Evolutionary conservation across 31 red algal species (phyloP).

Genomic region (Endocladia muricata): DNA sequence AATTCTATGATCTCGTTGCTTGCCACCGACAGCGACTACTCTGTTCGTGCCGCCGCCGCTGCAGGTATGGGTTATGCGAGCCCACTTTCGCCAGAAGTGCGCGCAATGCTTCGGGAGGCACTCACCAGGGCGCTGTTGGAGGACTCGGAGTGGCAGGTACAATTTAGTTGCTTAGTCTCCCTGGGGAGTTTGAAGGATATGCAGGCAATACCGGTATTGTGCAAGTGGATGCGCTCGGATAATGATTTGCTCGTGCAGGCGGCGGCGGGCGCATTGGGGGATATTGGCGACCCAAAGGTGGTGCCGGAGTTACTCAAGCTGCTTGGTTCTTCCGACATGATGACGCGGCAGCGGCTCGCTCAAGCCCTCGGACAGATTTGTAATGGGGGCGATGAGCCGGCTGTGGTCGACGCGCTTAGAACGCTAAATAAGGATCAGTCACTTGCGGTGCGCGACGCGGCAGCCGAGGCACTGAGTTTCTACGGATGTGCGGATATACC

Average conservation of each 20-base stretch:
- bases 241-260: constrained; percentile 78
- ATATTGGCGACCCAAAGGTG: constrained; percentile 32
- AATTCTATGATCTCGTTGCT: constrained; percentile 17
- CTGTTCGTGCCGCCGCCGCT: constrained; percentile 61
- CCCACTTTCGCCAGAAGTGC: not conserved
- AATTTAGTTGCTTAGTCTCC: constrained; percentile 54
- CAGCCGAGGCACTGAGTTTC: constrained; percentile 10
- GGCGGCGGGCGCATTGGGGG: constrained; percentile 60
- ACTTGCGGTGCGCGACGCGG: constrained; percentile 62
- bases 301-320: constrained; percentile 37
- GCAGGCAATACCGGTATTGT: constrained; percentile 29
- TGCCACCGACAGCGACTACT: constrained; percentile 47
- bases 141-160: constrained; percentile 78
- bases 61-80: constrained; percentile 57
- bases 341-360: constrained; percentile 75
- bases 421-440: constrained; percentile 58
- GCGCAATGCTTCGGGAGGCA: constrained; percentile 25
- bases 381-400: constrained; percentile 9
- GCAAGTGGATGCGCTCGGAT: constrained; percentile 10
- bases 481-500: constrained; percentile 21
- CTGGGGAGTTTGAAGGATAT: constrained; percentile 43
- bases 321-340: constrained; percentile 52
- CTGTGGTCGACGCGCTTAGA: constrained; percentile 41
- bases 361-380: constrained; percentile 51
- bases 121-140: constrained; percentile 48